phyloP scores from a whole-genome alignment of 805 yeast species.

The Wickerhamiella dianesei region DNA sequence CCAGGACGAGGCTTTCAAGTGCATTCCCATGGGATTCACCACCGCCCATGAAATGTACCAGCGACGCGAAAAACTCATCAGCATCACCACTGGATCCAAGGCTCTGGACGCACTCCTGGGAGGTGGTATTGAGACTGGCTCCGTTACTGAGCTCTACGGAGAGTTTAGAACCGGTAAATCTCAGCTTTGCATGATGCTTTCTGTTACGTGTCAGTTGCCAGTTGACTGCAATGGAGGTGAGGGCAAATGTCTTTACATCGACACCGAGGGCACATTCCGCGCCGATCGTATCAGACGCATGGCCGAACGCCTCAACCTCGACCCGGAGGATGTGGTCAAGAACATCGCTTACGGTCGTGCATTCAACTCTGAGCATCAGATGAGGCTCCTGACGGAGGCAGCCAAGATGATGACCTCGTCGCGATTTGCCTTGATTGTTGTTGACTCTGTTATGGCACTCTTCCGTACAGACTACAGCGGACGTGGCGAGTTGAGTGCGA shows the following conservation, averaged over 20 bases:
- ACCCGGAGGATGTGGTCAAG: constrained; percentile 87
- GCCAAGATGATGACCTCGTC: constrained; percentile 95
- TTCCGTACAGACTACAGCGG: constrained; percentile 93
- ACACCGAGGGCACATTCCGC: constrained; percentile 94
- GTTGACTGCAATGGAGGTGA: constrained; percentile 97
- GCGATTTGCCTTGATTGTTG: constrained; percentile 75
- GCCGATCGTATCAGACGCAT: constrained; percentile 82
- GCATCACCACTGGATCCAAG: constrained; percentile 91
- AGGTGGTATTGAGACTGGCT: constrained; percentile 96
- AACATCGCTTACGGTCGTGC: constrained; percentile 97
- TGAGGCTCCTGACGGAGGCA: constrained; percentile 73
- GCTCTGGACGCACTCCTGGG: constrained; percentile 85
- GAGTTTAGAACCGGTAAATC: constrained; percentile 97
- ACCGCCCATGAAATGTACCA: constrained; percentile 91
- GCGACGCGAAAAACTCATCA: constrained; percentile 77
- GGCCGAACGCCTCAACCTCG: constrained; percentile 81
- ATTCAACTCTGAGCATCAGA: constrained; percentile 91
- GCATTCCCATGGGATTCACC: constrained; percentile 93
- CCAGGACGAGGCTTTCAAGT: constrained; percentile 65
- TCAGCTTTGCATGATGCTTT: constrained; percentile 90
- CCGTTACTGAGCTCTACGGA: constrained; percentile 91
- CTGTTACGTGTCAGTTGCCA: constrained; percentile 93
- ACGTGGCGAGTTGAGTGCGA: constrained; percentile 86
- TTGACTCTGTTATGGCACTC: constrained; percentile 95
- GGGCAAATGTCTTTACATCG: constrained; percentile 91